Evolutionary conservation across 2,329 filamentous ascomycete species (phyloP).

Genomic region (Colletotrichum nymphaeae): DNA sequence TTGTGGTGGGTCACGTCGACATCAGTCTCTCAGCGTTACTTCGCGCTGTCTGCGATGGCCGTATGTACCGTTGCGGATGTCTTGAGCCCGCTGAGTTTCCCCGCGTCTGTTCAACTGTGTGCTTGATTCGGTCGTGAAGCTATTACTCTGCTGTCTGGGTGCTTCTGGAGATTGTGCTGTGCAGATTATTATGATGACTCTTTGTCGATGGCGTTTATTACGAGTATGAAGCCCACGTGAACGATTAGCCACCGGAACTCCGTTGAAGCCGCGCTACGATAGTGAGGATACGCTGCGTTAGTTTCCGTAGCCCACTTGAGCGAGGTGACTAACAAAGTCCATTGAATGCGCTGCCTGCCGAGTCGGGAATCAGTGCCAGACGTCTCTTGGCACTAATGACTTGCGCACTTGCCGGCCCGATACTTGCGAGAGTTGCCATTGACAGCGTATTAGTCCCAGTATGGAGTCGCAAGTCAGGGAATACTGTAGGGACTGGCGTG

Average conservation of each 20-base stretch:
- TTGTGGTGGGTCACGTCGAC: not conserved
- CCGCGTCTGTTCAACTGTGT: not conserved
- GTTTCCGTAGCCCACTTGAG: not conserved
- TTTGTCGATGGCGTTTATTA: too few species aligned
- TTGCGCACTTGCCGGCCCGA: conserved; percentile 18
- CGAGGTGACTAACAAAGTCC: not conserved
- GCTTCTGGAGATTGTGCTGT: not conserved
- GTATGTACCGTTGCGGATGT: not conserved
- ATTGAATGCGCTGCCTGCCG: conserved; percentile 1
- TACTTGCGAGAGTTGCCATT: not conserved
- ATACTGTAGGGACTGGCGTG: not conserved
- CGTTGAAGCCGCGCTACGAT: not conserved
- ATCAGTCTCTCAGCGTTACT: conserved; percentile 1
- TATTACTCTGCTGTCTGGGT: not conserved
- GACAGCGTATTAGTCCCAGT: not conserved
- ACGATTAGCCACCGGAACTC: not conserved
- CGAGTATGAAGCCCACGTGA: not conserved
- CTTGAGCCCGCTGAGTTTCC: not conserved
- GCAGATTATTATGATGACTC: not conserved
- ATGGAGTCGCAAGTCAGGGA: too few species aligned
- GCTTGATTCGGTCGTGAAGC: not conserved
- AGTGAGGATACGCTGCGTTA: not conserved
- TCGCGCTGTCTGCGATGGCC: not conserved
- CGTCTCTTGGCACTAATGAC: conserved; percentile 10
- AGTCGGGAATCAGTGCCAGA: conserved; percentile 8